These are phyloP conservation scores for Yamadazyma friedrichii DNA, from an alignment of 1,139 yeast species.

Conservation along the genomic window DNA sequence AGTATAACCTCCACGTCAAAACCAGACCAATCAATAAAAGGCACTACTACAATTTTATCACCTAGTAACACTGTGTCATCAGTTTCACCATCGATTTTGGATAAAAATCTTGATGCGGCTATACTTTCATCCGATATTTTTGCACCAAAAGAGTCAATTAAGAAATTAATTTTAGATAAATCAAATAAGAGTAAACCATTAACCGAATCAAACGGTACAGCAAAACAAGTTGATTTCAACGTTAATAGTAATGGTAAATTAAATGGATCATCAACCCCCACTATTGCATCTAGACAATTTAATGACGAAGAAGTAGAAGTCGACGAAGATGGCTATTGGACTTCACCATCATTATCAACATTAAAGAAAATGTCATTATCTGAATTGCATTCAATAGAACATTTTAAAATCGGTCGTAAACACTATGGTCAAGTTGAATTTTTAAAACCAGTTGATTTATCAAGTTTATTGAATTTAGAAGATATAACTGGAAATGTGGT, in stretches of 20 bases:
- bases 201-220: slow-evolving; percentile 4
- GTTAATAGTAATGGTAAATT: slow-evolving; percentile 10
- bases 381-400: slow-evolving; percentile 61
- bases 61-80: slow-evolving; percentile 2
- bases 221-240: slow-evolving; percentile 35
- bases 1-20: slow-evolving; percentile 15
- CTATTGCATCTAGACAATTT: slow-evolving; percentile 15
- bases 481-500: slow-evolving; percentile 67
- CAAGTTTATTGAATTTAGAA: slow-evolving; percentile 57
- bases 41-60: slow-evolving; percentile 9
- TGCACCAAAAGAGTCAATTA: slow-evolving; percentile 60
- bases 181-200: slow-evolving; percentile 17
- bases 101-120: slow-evolving; percentile 57
- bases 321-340: slow-evolving; percentile 77
- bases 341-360: slow-evolving; percentile 69
- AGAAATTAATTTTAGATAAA: slow-evolving; percentile 57
- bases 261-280: slow-evolving; percentile 13
- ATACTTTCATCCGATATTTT: slow-evolving; percentile 72
- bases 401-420: slow-evolving; percentile 76
- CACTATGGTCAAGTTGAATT: slow-evolving; percentile 79
- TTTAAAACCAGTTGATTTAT: slow-evolving; percentile 77
- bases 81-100: slow-evolving; percentile 16
- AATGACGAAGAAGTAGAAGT: slow-evolving; percentile 30
- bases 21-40: slow-evolving; percentile 7
- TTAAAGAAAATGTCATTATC: slow-evolving; percentile 58